Base-by-base conservation (phyloP, 2,329 filamentous ascomycete species). In the Fusarium begoniae region DNA sequence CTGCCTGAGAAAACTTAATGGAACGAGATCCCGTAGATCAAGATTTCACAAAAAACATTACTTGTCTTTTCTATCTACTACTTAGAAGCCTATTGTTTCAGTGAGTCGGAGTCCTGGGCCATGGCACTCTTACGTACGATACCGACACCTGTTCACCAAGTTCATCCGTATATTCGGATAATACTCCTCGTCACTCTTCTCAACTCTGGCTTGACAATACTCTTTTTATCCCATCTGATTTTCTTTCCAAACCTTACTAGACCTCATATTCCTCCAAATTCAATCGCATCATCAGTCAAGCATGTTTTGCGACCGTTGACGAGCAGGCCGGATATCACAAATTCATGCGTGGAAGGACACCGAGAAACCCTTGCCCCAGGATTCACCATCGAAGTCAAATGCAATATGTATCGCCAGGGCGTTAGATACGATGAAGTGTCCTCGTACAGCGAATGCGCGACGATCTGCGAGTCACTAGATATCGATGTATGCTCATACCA, bases 401-500 rank as follows among this genome's bases (percentile, higher is more conserved):
- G 63, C 8, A 30, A 40, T 2, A 8, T 37, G 2, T 54, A 54
- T 30, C 48, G 60, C 1, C 24, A 48, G 13, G 63, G 63, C 11
- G 15, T 54, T 1, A 30, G 9, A 2, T 53, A 56, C 1, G 15
- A 57, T 6, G 28, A 48, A 3, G 35, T 66, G 0, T 24, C 28
- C 2, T 56, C 63, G 4, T 12, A 26, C 3, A 22, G 15, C 0
- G 24, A 65, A 6, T 66, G 63, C 17, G 60, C 63, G 1, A 11
- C 10, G 3, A 44, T 65, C 1, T 66, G 63, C 43, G 32, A 66
- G 3, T 44, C 20, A 35, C 41, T 45, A 1, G 37, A 26, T 13
- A 44, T 63, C 8, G 43, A 63, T 1, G 22, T 65, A 6, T 66
- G 60, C 60, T 26, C 59, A 8, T 66, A 66, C 26, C 63, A 65